A percentile compares a stretch with the other conserved stretches of the same genome.
These are phyloP conservation scores for Trypanosoma platydactyli DNA, from an alignment of 208 protist genomes.

Conservation along the genomic window DNA sequence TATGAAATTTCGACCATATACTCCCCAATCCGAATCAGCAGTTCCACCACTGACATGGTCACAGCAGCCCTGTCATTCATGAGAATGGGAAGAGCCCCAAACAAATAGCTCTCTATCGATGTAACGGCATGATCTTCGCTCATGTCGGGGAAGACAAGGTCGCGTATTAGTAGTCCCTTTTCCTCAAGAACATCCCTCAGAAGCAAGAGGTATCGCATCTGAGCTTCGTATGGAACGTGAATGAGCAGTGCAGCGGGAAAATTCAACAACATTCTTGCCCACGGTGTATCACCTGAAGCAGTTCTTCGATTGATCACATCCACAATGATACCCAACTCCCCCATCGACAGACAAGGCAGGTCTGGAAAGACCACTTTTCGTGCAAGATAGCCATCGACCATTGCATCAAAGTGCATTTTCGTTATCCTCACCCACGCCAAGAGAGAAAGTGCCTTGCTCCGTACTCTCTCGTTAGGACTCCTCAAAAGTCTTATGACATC, in stretches of 20 bases:
- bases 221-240: conserved; percentile 18
- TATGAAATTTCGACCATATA: conserved; percentile 29
- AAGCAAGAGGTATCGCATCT: conserved; percentile 16
- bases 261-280: conserved; percentile 1
- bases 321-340: conserved; percentile 24
- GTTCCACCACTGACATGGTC: conserved; percentile 7
- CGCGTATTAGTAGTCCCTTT: conserved; percentile 12
- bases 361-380: conserved; percentile 2
- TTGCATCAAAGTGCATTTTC: conserved; percentile 10
- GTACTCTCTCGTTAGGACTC: conserved; percentile 16
- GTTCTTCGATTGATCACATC: conserved; percentile 1
- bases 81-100: conserved; percentile 10
- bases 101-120: conserved; percentile 11
- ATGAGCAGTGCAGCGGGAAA: conserved; percentile 21
- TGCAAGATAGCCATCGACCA: conserved; percentile 23
- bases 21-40: conserved; percentile 10
- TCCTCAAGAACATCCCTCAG: conserved; percentile 9
- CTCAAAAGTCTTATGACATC: conserved; percentile 24
- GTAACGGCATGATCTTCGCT: neutral
- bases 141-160: conserved; percentile 8
- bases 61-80: neutral
- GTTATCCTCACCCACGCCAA: conserved; percentile 8
- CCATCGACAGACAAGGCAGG: conserved; percentile 9
- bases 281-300: neutral
- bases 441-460: conserved; percentile 23